Conservation (phyloP, 2,329 filamentous ascomycete species). For the Epichloe gansuensis region DNA sequence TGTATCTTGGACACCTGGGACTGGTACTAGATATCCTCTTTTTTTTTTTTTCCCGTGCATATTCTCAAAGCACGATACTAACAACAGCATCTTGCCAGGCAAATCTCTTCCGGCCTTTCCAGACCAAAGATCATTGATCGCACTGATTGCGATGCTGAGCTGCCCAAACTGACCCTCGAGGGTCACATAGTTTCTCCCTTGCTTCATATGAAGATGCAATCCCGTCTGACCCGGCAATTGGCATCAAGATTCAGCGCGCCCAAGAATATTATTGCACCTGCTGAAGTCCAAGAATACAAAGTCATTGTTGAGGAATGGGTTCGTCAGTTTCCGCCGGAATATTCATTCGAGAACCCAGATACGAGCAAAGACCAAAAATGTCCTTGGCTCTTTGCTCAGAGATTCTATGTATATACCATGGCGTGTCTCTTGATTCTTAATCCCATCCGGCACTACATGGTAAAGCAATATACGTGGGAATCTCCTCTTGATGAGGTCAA, state of each 20-base stretch:
- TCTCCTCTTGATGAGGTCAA: slow-evolving; percentile 19
- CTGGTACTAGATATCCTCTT: slow-evolving; percentile 14
- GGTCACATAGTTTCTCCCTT: slow-evolving; percentile 15
- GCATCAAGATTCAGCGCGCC: slow-evolving; percentile 15
- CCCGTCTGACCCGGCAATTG: slow-evolving; percentile 13
- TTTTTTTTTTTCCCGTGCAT: not conserved
- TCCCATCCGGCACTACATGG: slow-evolving; percentile 34
- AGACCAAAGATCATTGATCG: slow-evolving; percentile 20
- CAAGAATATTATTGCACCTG: slow-evolving; percentile 14
- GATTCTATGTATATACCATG: slow-evolving; percentile 32
- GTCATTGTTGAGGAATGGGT: slow-evolving; percentile 28
- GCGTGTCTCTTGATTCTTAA: slow-evolving; percentile 34
- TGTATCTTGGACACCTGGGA: slow-evolving; percentile 22
- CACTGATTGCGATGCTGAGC: slow-evolving; percentile 14
- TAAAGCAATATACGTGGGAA: slow-evolving; percentile 19
- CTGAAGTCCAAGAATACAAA: slow-evolving; percentile 17
- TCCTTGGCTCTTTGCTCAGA: slow-evolving; percentile 32
- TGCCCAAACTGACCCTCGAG: slow-evolving; percentile 19
- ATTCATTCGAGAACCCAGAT: slow-evolving; percentile 27
- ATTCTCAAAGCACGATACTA: not conserved
- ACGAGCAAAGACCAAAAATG: slow-evolving; percentile 25
- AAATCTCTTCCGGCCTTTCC: slow-evolving; percentile 21
- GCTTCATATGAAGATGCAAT: slow-evolving; percentile 20
- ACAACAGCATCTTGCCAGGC: slow-evolving; percentile 12
- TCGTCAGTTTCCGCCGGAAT: slow-evolving; percentile 27